Percentiles rank a stretch among this genome's conserved stretches.
phyloP scores from a whole-genome alignment of 805 yeast genomes.

The Vanderwaltozyma tropicalis region DNA sequence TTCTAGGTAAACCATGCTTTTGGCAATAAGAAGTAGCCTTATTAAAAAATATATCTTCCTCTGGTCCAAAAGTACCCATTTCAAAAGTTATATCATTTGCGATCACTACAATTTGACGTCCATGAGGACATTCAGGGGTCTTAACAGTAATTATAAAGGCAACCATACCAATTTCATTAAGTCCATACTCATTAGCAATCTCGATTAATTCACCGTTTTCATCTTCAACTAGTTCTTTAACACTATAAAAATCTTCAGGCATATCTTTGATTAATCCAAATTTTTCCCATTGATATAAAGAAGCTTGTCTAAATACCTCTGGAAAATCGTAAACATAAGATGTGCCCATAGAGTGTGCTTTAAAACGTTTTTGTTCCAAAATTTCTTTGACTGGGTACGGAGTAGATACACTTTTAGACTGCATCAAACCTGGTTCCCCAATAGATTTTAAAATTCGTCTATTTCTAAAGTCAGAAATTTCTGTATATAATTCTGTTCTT shows the following conservation, averaged over 20 bases:
- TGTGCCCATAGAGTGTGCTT: conserved; percentile 96
- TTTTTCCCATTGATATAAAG: conserved; percentile 73
- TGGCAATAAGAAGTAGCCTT: conserved; percentile 88
- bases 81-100: conserved; percentile 96
- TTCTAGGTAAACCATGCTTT: conserved; percentile 84
- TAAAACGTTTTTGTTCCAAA: conserved; percentile 95
- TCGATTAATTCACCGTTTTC: conserved; percentile 73
- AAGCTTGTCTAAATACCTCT: conserved; percentile 90
- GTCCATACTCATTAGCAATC: conserved; percentile 90
- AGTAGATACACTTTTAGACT: conserved; percentile 84
- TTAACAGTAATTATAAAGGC: conserved; percentile 84
- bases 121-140: conserved; percentile 94
- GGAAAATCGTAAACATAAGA: conserved; percentile 98
- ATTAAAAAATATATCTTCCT: conserved; percentile 85
- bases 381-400: conserved; percentile 97
- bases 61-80: conserved; percentile 98
- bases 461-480: conserved; percentile 79
- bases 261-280: conserved; percentile 39
- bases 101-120: conserved; percentile 83
- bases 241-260: conserved; percentile 54
- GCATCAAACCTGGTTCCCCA: conserved; percentile 94
- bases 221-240: conserved; percentile 72
- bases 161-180: conserved; percentile 93
- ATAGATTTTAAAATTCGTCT: conserved; percentile 95
- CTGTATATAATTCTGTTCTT: conserved; percentile 87